Evolutionary conservation across 495 filamentous ascomycete genomes (phyloP).

Genomic region (Penicillium antarcticum): DNA sequence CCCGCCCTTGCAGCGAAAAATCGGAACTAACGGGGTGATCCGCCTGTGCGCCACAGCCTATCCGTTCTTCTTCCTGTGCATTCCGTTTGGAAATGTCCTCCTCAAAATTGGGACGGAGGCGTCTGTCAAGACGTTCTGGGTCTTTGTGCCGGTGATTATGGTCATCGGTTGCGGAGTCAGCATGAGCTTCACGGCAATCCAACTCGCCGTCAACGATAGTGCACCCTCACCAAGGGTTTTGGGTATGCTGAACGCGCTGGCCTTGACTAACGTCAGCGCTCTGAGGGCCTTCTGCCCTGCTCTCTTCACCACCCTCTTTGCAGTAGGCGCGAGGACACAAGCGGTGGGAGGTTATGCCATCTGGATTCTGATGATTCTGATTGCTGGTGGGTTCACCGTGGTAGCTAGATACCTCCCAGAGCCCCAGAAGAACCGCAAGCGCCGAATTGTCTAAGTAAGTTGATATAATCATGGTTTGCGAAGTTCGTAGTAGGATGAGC

Average conservation of each 20-base stretch:
- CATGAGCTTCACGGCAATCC: constrained; percentile 66
- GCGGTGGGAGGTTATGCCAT: constrained; percentile 58
- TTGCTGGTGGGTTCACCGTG: constrained; percentile 45
- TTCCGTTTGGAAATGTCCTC: constrained; percentile 51
- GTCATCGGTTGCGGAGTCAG: constrained; percentile 55
- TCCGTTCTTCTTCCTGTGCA: constrained; percentile 54
- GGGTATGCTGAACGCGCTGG: constrained; percentile 63
- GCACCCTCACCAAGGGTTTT: constrained; percentile 55
- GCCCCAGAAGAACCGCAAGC: constrained; percentile 1
- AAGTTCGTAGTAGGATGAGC: not conserved
- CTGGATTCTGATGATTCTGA: constrained; percentile 55
- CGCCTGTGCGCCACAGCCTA: constrained; percentile 50
- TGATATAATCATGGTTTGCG: not conserved
- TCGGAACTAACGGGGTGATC: constrained; percentile 60
- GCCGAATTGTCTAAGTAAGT: not conserved
- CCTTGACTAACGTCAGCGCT: constrained; percentile 50
- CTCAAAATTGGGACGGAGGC: constrained; percentile 34
- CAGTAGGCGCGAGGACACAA: constrained; percentile 53
- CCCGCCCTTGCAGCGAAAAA: constrained; percentile 53
- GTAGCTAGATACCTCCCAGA: constrained; percentile 40
- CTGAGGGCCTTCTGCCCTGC: constrained; percentile 59
- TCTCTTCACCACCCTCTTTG: constrained; percentile 58
- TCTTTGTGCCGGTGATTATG: constrained; percentile 35
- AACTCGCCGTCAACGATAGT: constrained; percentile 67
- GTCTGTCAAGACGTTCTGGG: constrained; percentile 49